Evolutionary conservation across 306 rosid species (phyloP).

Genomic region (Pyrus communis): DNA sequence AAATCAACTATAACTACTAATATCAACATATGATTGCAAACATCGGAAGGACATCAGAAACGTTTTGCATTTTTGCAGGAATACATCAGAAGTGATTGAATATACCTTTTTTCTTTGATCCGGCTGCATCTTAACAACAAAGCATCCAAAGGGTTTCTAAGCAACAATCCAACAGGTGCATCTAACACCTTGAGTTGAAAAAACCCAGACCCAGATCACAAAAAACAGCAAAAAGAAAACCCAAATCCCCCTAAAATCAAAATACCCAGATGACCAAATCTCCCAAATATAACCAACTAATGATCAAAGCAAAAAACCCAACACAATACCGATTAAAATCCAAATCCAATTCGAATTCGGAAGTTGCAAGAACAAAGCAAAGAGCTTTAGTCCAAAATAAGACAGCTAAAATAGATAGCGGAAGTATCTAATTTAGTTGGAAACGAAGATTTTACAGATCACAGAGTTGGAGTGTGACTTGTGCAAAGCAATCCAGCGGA

Average conservation of each 20-base stretch:
- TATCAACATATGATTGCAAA: not conserved
- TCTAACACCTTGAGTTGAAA: constrained; percentile 26
- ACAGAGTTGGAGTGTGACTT: constrained; percentile 22
- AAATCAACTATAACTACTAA: not conserved
- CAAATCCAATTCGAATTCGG: constrained; percentile 13
- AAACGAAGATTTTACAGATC: constrained; percentile 36
- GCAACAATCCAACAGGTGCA: constrained; percentile 31
- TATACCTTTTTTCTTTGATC: constrained; percentile 93
- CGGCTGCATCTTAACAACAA: constrained; percentile 54
- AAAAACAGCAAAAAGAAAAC: not conserved
- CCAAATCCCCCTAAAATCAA: constrained; percentile 20
- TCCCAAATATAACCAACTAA: constrained; percentile 29
- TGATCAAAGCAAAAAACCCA: constrained; percentile 17
- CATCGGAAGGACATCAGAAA: not conserved
- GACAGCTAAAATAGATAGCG: constrained; percentile 13
- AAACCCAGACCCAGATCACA: constrained; percentile 38
- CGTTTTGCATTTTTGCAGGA: not conserved
- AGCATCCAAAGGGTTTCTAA: constrained; percentile 37
- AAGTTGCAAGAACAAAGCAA: not conserved
- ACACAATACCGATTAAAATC: constrained; percentile 3
- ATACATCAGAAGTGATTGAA: constrained; percentile 1
- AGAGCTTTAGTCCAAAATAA: constrained; percentile 10
- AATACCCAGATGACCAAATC: constrained; percentile 24
- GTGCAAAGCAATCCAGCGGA: constrained; percentile 10
- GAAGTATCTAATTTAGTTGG: constrained; percentile 51